A percentile compares a stretch with the other conserved stretches of the same genome.
These are phyloP conservation scores for Candida peoriensis DNA, from an alignment of 805 yeast genomes.

Conservation along the genomic window DNA sequence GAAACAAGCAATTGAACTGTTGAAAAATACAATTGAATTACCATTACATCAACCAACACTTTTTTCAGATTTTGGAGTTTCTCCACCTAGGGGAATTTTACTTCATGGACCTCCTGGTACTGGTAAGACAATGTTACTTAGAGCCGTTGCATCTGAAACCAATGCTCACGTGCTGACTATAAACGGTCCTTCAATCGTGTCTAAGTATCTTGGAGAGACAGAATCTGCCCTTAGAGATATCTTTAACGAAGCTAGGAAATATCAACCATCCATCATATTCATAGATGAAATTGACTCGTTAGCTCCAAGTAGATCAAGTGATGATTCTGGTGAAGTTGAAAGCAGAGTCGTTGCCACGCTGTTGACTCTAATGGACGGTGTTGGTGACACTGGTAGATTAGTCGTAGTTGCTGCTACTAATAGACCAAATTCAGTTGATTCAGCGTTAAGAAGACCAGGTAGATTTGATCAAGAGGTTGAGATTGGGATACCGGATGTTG, in stretches of 20 bases:
- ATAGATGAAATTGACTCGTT: constrained; percentile 93
- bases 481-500: constrained; percentile 86
- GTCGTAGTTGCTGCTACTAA: constrained; percentile 74
- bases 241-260: constrained; percentile 79
- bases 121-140: constrained; percentile 85
- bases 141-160: constrained; percentile 73
- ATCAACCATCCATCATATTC: constrained; percentile 82
- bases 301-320: constrained; percentile 78
- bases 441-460: constrained; percentile 80
- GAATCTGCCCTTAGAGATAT: constrained; percentile 78
- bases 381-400: constrained; percentile 58
- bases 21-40: constrained; percentile 66
- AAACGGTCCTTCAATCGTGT: constrained; percentile 87
- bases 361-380: constrained; percentile 74
- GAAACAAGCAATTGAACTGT: constrained; percentile 48
- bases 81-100: constrained; percentile 91
- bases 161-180: constrained; percentile 82
- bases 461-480: constrained; percentile 87
- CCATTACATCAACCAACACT: constrained; percentile 76
- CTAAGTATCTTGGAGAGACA: constrained; percentile 92
- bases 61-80: constrained; percentile 78
- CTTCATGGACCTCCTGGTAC: constrained; percentile 97
- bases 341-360: constrained; percentile 86
- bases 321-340: constrained; percentile 88
- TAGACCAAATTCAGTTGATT: constrained; percentile 62